Evolutionary conservation across 2,329 filamentous ascomycete genomes (phyloP), one percentile per base, ranked within the genome.

Genomic region (Dendryphion nanum): DNA sequence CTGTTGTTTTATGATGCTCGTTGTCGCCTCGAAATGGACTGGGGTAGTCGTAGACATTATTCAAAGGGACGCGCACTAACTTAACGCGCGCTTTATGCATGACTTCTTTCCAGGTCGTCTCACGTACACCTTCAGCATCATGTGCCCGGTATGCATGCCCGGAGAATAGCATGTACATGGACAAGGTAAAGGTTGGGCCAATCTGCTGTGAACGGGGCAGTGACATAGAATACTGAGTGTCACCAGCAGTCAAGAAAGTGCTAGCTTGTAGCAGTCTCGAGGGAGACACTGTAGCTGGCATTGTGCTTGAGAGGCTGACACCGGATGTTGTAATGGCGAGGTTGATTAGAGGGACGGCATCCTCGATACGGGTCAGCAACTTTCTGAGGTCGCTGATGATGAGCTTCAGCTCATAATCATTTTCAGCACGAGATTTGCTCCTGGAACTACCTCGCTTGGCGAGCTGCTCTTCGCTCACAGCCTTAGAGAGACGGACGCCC

Each of bases 311-410:
- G 19, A 97, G 73, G 41, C 81, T 94, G 39, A 91, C 89, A 0
- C 93, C 93, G 1, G 91, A 96, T 1, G 90, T 91, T 2, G 89
- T 93, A 48, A 98, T 95, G 38, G 93, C 93, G 18, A 98, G 75
- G 53, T 93, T 95, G 61, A 98, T 85, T 3, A 95, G 73, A 0
- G 91, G 91, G 8, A 97, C 88, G 10, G 91, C 86, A 63, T 93
- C 85, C 62, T 97, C 91, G 45, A 98, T 95, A 6, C 85, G 81
- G 8, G 72, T 69, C 2, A 97, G 75, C 3, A 98, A 69, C 10
- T 71, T 74, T 57, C 83, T 86, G 56, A 95, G 91, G 31, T 90
- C 86, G 8, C 70, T 60, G 36, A 91, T 80, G 47, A 97, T 86
- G 26, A 71, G 68, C 36, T 78, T 75, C 16, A 95, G 71, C 55